Conservation (phyloP, 495 filamentous ascomycete genomes). For the Clohesyomyces aquaticus region DNA sequence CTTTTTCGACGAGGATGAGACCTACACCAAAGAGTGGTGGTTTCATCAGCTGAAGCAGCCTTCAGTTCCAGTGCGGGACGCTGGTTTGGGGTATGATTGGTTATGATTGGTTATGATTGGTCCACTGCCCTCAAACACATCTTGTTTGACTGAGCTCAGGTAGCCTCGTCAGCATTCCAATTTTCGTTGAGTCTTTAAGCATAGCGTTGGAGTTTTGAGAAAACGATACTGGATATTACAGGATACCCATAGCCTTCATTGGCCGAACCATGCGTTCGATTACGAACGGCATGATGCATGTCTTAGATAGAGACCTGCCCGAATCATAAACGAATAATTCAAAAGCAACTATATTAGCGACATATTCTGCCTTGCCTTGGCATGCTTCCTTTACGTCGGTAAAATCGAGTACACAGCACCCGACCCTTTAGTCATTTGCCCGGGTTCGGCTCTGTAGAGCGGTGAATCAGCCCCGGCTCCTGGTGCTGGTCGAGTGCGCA, state of each 20-base stretch:
- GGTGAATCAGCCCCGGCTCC: background rate
- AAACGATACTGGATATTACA: background rate
- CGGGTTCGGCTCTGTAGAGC: background rate
- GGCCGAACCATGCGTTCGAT: background rate
- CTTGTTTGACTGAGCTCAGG: constrained; percentile 1
- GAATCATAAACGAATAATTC: background rate
- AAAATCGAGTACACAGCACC: no score
- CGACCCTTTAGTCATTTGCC: background rate
- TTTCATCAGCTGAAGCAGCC: constrained; percentile 40
- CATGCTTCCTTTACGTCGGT: no score
- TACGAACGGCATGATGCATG: background rate
- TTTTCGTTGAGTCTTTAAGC: constrained; percentile 20
- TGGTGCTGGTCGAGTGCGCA: background rate
- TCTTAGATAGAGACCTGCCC: background rate
- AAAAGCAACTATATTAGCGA: background rate
- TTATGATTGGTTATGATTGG: constrained; percentile 31
- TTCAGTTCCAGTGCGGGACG: constrained; percentile 40
- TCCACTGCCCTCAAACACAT: constrained; percentile 2
- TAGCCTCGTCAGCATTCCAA: background rate
- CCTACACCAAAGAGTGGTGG: constrained; percentile 42
- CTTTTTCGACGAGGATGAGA: constrained; percentile 45
- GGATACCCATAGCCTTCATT: constrained; percentile 27
- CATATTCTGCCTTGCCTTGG: no score
- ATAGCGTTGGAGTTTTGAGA: constrained; percentile 37
- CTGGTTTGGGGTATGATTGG: constrained; percentile 43